These are phyloP conservation scores for Dionaea muscipula DNA, from an alignment of 179 eudicot genomes.

Conservation along the genomic window DNA sequence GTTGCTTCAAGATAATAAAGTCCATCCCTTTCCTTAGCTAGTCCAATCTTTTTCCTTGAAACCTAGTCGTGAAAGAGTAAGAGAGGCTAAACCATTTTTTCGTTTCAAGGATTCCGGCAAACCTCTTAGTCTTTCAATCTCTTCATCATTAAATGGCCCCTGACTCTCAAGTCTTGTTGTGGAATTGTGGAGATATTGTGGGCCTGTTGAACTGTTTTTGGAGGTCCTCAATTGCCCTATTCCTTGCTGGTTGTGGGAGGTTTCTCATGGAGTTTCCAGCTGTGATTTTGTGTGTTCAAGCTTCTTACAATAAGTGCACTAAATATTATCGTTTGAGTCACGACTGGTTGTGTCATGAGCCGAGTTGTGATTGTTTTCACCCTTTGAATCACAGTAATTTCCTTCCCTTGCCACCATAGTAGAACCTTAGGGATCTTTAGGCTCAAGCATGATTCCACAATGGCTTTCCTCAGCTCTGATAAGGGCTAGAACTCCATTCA, in stretches of 20 bases:
- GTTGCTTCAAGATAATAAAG: background rate
- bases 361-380: too few relatives aligned
- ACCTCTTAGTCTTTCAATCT: too few relatives aligned
- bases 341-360: too few relatives aligned
- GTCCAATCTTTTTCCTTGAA: conserved; percentile 3
- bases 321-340: background rate
- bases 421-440: background rate
- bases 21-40: conserved; percentile 3
- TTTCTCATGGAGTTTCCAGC: background rate
- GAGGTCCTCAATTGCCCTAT: background rate
- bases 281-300: background rate
- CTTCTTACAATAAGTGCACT: background rate
- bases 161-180: background rate
- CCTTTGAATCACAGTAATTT: too few relatives aligned
- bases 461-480: too few relatives aligned
- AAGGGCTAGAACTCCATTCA: too few relatives aligned
- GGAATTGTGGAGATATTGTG: background rate
- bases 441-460: background rate
- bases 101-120: too few relatives aligned
- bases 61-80: background rate
- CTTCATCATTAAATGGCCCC: too few relatives aligned
- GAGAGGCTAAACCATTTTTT: too few relatives aligned
- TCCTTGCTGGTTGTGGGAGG: too few relatives aligned
- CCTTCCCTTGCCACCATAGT: background rate
- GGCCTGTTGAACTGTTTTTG: background rate